A percentile compares a stretch with the other conserved stretches of the same genome.
Conservation (phyloP, 163 green algal genomes). For the Volvox carteri region DNA sequence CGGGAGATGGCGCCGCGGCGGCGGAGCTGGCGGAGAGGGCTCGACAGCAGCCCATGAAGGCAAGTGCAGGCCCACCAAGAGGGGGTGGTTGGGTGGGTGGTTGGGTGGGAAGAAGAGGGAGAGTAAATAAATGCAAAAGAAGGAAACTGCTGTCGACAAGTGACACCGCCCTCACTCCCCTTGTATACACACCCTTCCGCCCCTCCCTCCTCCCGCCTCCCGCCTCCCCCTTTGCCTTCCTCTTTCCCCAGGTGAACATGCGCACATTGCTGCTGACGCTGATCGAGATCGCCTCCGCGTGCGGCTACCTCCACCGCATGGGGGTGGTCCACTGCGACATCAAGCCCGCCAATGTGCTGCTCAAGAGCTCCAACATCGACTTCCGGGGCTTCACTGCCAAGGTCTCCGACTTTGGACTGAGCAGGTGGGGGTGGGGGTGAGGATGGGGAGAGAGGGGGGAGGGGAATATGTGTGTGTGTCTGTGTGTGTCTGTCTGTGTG, state of each 20-base stretch:
- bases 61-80: neutral
- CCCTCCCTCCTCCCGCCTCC: neutral
- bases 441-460: no score
- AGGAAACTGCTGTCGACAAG: no score
- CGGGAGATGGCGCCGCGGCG: conserved; percentile 32
- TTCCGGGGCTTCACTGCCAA: conserved; percentile 73
- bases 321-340: conserved; percentile 77
- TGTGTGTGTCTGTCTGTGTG: no score
- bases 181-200: no score
- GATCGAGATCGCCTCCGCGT: conserved; percentile 72
- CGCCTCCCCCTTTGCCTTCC: neutral
- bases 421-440: no score
- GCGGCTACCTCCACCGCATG: conserved; percentile 76
- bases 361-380: conserved; percentile 70
- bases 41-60: conserved; percentile 53
- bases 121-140: no score
- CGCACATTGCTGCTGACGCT: conserved; percentile 74
- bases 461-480: no score
- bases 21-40: conserved; percentile 47
- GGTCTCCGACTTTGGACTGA: conserved; percentile 76
- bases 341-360: conserved; percentile 74
- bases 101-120: neutral
- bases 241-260: conserved; percentile 63
- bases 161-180: no score
- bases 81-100: neutral